Base-by-base conservation (phyloP, 805 yeast species). In the Tetrapisispora taiwanensis region DNA sequence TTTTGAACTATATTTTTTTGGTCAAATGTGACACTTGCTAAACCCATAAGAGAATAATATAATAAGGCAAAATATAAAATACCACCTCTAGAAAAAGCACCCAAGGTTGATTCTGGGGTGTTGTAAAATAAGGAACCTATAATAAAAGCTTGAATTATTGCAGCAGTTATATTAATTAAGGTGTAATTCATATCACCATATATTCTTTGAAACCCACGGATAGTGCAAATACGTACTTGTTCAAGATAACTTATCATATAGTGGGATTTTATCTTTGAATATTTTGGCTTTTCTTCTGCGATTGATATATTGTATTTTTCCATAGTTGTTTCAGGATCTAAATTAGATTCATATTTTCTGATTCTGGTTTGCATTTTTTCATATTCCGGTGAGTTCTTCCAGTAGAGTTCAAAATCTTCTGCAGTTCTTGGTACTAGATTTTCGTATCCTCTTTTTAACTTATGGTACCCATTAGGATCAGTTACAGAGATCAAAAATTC, bases 11-110 rank as follows among this genome's bases (percentile, higher is more conserved):
- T 76, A 41, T 78, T 73, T 51, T 83, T 71, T 30, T 75, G 70
- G 19, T 66, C 73, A 52, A 76, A 69, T 55, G 73, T 60, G 27
- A 73, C 64, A 48, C 72, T 75, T 4, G 78, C 75, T 26, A 75
- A 50, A 35, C 75, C 72, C 67, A 71, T 66, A 52, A 75, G 66
- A 4, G 72, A 60, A 56, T 70, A 71, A 58, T 76, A 78, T 47
- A 82, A 65, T 10, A 78, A 64, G 35, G 78, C 68, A 54, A 79
- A 81, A 62, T 76, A 81, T 3, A 81, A 52, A 20, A 74, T 68
- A 55, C 86, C 84, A 47, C 84, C 81, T 50, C 86, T 70, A 10
- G 81, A 71, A 53, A 76, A 82, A 7, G 83, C 78, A 38, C 83
- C 81, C 8, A 54, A 43, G 0, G 85, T 80, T 28, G 65, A 47